These are phyloP conservation scores for Uromyces viciae-fabae DNA, from an alignment of 1,284 basidiomycete species.

Conservation along the genomic window DNA sequence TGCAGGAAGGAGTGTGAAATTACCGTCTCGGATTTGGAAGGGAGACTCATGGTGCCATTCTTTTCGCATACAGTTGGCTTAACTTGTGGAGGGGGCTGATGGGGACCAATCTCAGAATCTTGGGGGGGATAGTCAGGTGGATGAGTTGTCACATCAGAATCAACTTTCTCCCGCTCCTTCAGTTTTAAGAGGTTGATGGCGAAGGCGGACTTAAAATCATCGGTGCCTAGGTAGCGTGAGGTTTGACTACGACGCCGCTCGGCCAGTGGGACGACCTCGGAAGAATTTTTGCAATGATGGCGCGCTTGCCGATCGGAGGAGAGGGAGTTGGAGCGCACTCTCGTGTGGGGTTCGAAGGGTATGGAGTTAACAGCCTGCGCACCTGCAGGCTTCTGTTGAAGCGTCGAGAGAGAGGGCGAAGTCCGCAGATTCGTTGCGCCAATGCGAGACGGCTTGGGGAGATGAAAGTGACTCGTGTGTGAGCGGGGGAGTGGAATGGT, in stretches of 20 bases:
- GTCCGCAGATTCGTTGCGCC: not conserved
- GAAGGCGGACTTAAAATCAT: slow-evolving; percentile 35
- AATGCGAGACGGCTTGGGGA: slow-evolving; percentile 5
- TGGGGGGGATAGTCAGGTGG: not conserved
- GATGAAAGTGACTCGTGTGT: not conserved
- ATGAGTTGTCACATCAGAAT: not conserved
- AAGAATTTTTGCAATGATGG: not conserved
- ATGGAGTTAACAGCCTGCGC: not conserved
- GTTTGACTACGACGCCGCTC: slow-evolving; percentile 42
- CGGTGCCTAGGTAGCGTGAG: slow-evolving; percentile 30
- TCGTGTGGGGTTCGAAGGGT: not conserved
- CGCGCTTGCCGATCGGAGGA: not conserved
- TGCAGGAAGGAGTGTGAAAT: not conserved
- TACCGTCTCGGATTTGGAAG: not conserved
- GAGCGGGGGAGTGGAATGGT: slow-evolving; percentile 7
- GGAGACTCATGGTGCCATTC: not conserved
- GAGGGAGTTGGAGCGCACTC: slow-evolving; percentile 16
- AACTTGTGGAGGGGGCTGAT: no score
- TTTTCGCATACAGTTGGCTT: not conserved
- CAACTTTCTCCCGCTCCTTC: slow-evolving; percentile 23
- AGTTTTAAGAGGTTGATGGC: slow-evolving; percentile 28
- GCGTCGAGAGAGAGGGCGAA: slow-evolving; percentile 19
- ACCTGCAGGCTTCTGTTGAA: slow-evolving; percentile 10
- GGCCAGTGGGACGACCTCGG: not conserved
- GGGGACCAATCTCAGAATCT: not conserved